Base-by-base conservation (phyloP, 1,284 basidiomycete species). In the Salmacisia buchloeana region DNA sequence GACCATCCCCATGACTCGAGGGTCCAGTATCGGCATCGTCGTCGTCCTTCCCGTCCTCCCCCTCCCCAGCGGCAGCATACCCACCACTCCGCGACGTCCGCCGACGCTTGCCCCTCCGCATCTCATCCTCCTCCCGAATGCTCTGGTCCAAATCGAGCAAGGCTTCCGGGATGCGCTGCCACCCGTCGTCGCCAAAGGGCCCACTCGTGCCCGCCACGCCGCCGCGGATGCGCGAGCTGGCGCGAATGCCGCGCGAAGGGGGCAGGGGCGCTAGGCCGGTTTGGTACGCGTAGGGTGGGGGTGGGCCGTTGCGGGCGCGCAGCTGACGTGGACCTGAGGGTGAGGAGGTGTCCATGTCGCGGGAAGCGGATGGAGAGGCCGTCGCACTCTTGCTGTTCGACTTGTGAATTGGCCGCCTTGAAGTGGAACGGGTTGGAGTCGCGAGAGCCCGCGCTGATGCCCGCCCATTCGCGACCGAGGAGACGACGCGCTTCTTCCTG, bases 91-190 rank as follows among this genome's bases (percentile, higher is more conserved):
- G 31, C 49, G 49, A 31, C 13, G 29, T 54, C 15, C 49, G 49
- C 49, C 49, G 31, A 15, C 49, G n/a, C n/a, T n/a, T 29, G 13
- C 41, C 58, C 35, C 39, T 59, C 58, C 45, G 41, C 21, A 45
- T 12, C 39, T 43, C 52, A 46, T 36, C 41, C 41, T 39, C 59
- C 39, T 43, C 39, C 27, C 59, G 52, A 46, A 49, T 54, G 34
- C 49, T 54, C 36, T 39, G 34, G 21, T 58, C 36, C 13, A 38
- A 15, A n/a, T 39, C 56, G 13, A 58, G 23, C 21, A 36, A 36
- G 13, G 34, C 56, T 35, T 36, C 35, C 12, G 56, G 56, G 25
- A 58, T 39, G 18, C 36, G 35, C 56, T 58, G 34, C 56, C 56
- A 58, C 10, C 34, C 56, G 25, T 58, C 56, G 15, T 58, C 56